A percentile compares a stretch with the other conserved stretches of the same genome.
phyloP scores from a whole-genome alignment of 2,329 filamentous ascomycete genomes.

The Cryoendolithus antarcticus region DNA sequence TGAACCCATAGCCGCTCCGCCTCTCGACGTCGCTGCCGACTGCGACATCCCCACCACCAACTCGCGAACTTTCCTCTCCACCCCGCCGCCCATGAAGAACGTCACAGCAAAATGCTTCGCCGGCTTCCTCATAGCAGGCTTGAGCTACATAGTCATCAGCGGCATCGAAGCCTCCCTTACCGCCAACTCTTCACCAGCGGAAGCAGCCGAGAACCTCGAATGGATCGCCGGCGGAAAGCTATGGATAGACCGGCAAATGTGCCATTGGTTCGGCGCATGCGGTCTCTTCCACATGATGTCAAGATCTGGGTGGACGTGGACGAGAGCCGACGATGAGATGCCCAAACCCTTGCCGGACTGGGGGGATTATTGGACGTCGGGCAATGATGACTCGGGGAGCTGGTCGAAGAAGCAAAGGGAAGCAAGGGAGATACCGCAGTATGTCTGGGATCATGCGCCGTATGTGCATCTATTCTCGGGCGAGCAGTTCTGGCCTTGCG shows the following conservation, averaged over 20 bases:
- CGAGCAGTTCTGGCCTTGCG: constrained; percentile 82
- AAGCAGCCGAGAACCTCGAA: constrained; percentile 16
- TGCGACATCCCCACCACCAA: no score
- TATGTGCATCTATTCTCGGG: constrained; percentile 77
- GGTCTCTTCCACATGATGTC: constrained; percentile 60
- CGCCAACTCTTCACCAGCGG: constrained; percentile 10
- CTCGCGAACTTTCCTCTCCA: not conserved
- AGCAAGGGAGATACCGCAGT: constrained; percentile 52
- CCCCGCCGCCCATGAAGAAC: constrained; percentile 9
- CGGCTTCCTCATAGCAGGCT: constrained; percentile 14
- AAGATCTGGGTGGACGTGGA: constrained; percentile 31
- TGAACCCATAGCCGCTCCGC: no score
- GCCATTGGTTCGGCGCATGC: constrained; percentile 68
- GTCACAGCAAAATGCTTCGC: constrained; percentile 13
- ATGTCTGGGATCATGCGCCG: constrained; percentile 70
- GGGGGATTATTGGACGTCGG: constrained; percentile 28
- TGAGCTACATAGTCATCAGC: constrained; percentile 19
- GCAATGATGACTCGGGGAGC: constrained; percentile 31
- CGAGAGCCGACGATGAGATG: constrained; percentile 12
- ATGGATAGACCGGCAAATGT: constrained; percentile 64
- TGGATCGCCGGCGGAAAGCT: constrained; percentile 63
- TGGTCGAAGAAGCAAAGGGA: constrained; percentile 40
- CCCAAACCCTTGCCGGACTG: constrained; percentile 10
- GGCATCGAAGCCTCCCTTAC: constrained; percentile 17
- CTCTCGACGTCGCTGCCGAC: no score